Percentiles rank a stretch among this genome's conserved stretches.
These are phyloP conservation scores for Blastocystis sp. DNA, from an alignment of 352 stramenopile species.

Conservation along the genomic window DNA sequence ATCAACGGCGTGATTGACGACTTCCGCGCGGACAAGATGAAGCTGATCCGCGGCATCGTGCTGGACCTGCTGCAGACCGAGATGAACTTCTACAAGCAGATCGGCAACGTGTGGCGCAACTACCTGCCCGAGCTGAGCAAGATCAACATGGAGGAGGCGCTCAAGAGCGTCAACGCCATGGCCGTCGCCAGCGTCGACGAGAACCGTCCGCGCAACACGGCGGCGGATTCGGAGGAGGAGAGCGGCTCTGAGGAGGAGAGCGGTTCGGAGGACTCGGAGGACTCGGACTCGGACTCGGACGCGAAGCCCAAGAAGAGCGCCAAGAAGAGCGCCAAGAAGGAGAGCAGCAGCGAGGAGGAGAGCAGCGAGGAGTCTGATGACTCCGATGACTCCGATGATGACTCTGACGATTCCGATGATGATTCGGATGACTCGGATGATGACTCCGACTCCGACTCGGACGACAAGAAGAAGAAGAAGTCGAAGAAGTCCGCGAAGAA, in stretches of 20 bases:
- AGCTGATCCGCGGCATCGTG: conserved; percentile 16
- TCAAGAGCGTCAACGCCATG: not conserved
- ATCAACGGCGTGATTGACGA: conserved; percentile 43
- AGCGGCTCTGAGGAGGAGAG: not conserved
- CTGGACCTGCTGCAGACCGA: conserved; percentile 46
- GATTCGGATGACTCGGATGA: conserved; percentile 3
- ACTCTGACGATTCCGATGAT: conserved; percentile 21
- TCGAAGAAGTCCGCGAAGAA: conserved; percentile 51
- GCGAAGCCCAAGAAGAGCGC: not conserved
- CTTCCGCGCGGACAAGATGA: conserved; percentile 47
- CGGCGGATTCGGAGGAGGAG: not conserved
- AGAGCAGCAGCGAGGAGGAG: no score
- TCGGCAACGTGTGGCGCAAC: conserved; percentile 55
- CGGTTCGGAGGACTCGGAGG: no score
- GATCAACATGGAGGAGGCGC: conserved; percentile 47
- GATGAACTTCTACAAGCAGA: conserved; percentile 38
- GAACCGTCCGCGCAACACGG: conserved; percentile 14
- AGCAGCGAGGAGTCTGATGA: conserved; percentile 18
- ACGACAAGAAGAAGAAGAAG: conserved; percentile 58
- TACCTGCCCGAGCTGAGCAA: conserved; percentile 46
- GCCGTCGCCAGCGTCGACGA: conserved; percentile 23
- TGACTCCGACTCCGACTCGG: not conserved
- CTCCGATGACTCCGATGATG: conserved; percentile 41
- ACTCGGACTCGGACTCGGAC: no score
- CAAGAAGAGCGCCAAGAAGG: no score